Conservation (phyloP, 2,329 filamentous ascomycete genomes). For the Pyricularia grisea region DNA sequence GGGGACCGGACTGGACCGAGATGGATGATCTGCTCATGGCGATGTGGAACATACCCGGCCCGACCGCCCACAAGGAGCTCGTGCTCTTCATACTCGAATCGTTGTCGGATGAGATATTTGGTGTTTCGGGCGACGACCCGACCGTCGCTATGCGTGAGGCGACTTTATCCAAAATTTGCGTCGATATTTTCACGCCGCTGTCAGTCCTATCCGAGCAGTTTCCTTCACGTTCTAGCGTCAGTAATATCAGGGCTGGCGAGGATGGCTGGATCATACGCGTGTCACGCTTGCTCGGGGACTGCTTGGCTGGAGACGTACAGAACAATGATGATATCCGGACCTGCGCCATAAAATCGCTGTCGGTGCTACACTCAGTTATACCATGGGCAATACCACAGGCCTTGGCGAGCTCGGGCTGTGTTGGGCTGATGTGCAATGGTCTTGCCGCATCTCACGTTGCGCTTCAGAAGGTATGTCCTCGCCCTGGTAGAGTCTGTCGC, state of each 20-base stretch:
- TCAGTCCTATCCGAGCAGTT: conserved; percentile 67
- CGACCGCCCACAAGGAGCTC: conserved; percentile 65
- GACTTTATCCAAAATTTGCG: conserved; percentile 76
- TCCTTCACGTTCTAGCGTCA: conserved; percentile 58
- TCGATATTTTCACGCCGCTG: conserved; percentile 86
- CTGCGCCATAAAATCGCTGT: conserved; percentile 68
- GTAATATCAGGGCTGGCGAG: conserved; percentile 63
- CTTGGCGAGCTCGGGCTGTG: conserved; percentile 60
- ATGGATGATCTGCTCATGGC: conserved; percentile 81
- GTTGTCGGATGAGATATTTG: conserved; percentile 89
- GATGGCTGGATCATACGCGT: conserved; percentile 85
- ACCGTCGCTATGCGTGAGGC: conserved; percentile 76
- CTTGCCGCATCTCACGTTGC: conserved; percentile 61
- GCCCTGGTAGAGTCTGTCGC: not conserved
- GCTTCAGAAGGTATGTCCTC: conserved; percentile 59
- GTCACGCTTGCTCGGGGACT: conserved; percentile 63
- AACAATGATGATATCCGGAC: conserved; percentile 57
- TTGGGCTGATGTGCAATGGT: conserved; percentile 60
- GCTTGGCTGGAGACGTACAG: conserved; percentile 55
- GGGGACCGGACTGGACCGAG: conserved; percentile 87
- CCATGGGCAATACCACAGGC: conserved; percentile 83
- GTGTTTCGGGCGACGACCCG: conserved; percentile 63
- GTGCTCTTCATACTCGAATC: conserved; percentile 85
- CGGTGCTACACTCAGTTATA: conserved; percentile 69
- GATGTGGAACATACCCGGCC: conserved; percentile 66